phyloP scores from a whole-genome alignment of 768 basidiomycete species.

The Cystoderma amianthinum region DNA sequence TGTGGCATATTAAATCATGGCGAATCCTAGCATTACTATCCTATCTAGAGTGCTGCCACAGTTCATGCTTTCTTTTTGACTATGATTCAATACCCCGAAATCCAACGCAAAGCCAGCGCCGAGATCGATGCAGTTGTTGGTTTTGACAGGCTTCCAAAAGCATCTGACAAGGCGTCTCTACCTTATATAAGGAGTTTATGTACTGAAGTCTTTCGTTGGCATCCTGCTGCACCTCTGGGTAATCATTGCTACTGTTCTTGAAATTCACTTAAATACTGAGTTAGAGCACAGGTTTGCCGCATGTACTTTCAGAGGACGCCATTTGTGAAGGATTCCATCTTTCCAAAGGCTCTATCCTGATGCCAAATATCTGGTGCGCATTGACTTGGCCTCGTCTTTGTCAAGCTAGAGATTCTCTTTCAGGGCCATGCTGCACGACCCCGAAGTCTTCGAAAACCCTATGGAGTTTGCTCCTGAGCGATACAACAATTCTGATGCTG shows the following conservation, averaged over 20 bases:
- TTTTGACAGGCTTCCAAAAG: constrained; percentile 16
- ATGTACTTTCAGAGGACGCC: constrained; percentile 3
- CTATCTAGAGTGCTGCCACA: constrained; percentile 14
- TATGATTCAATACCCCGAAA: constrained; percentile 21
- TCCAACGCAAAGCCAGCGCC: constrained; percentile 19
- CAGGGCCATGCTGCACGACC: constrained; percentile 17
- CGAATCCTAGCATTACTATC: background rate
- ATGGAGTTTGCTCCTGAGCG: no score
- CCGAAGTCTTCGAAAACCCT: no score
- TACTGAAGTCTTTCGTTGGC: constrained; percentile 12
- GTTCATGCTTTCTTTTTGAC: constrained; percentile 20
- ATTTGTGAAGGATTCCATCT: constrained; percentile 10
- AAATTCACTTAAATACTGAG: background rate
- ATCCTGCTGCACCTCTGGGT: constrained; percentile 5
- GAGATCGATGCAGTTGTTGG: constrained; percentile 24
- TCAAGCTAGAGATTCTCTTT: background rate
- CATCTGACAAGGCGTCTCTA: constrained; percentile 15
- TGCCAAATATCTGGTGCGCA: constrained; percentile 9
- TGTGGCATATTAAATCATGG: constrained; percentile 1
- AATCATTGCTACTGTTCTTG: background rate
- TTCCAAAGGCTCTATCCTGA: constrained; percentile 7
- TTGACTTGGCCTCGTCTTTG: background rate
- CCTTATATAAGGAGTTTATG: constrained; percentile 15
- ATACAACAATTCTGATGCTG: no score
- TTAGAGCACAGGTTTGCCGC: background rate